These are phyloP conservation scores for Mimosa bimucronata DNA, from an alignment of 306 rosid genomes.

Conservation along the genomic window DNA sequence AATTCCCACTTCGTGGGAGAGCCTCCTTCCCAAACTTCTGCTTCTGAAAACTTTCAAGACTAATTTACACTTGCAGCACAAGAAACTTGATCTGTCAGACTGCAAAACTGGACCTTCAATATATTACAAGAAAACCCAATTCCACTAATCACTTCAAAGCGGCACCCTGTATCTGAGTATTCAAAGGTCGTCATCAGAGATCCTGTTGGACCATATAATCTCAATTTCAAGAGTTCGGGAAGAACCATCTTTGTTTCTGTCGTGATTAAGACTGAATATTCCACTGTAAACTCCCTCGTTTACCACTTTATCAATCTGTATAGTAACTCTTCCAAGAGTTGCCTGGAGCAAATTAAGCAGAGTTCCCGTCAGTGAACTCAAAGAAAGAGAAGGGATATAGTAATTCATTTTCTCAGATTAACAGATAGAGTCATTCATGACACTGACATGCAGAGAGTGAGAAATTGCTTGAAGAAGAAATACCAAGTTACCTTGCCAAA, in stretches of 20 bases:
- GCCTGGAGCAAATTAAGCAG: slow-evolving; percentile 55
- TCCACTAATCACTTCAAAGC: slow-evolving; percentile 23
- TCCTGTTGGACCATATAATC: slow-evolving; percentile 91
- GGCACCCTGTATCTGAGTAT: slow-evolving; percentile 24
- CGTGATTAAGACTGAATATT: slow-evolving; percentile 90
- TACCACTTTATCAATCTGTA: slow-evolving; percentile 96
- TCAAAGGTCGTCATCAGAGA: slow-evolving; percentile 66
- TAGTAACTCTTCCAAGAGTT: slow-evolving; percentile 90
- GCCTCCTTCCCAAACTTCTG: slow-evolving; percentile 41
- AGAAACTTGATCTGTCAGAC: slow-evolving; percentile 55
- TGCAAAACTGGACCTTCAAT: slow-evolving; percentile 70
- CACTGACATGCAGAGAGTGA: slow-evolving; percentile 9
- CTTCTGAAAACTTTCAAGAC: slow-evolving; percentile 41
- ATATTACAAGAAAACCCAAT: slow-evolving; percentile 57
- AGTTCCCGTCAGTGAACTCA: slow-evolving; percentile 31
- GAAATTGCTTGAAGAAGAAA: slow-evolving; percentile 17
- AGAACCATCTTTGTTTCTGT: slow-evolving; percentile 88
- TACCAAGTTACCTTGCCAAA: slow-evolving; percentile 86
- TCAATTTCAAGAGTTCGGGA: slow-evolving; percentile 91
- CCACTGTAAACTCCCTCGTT: slow-evolving; percentile 95
- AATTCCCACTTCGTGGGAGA: slow-evolving; percentile 49
- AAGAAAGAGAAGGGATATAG: slow-evolving; percentile 18
- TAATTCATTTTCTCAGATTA: slow-evolving; percentile 34
- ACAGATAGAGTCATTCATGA: slow-evolving; percentile 10
- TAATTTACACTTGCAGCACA: slow-evolving; percentile 72